phyloP scores from a whole-genome alignment of 208 protist genomes.

The Acanthamoeba rhysodes region DNA sequence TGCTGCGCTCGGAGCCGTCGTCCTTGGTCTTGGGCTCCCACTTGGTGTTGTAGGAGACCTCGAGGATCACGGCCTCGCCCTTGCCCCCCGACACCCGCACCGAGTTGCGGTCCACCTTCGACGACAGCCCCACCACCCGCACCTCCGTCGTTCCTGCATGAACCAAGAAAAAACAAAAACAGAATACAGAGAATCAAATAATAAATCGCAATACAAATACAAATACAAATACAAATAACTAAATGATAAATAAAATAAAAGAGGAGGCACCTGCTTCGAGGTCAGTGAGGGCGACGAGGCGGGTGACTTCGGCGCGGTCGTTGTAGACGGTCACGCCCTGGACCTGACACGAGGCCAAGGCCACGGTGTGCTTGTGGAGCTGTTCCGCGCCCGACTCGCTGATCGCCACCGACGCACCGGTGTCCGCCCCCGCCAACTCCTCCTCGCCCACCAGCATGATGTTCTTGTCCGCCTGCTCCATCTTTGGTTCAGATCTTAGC shows the following conservation, averaged over 20 bases:
- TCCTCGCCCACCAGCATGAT: background rate
- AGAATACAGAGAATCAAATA: background rate
- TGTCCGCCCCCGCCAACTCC: background rate
- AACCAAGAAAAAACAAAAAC: background rate
- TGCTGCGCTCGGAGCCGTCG: constrained; percentile 30
- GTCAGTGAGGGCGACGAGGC: background rate
- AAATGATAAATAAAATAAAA: background rate
- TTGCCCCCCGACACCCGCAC: constrained; percentile 11
- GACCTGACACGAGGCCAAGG: background rate
- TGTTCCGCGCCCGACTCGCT: background rate
- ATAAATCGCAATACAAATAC: background rate
- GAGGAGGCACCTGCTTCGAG: background rate
- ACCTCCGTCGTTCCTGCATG: constrained; percentile 9
- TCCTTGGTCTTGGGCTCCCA: constrained; percentile 1
- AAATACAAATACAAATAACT: background rate
- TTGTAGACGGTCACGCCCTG: constrained; percentile 49
- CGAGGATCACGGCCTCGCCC: constrained; percentile 31
- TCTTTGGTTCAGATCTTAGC: background rate
- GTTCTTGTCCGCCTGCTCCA: background rate
- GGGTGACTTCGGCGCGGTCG: constrained; percentile 57
- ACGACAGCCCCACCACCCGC: background rate
- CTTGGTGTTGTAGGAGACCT: constrained; percentile 12
- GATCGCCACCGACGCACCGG: too few relatives aligned
- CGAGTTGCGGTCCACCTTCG: constrained; percentile 49
- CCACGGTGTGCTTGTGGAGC: background rate